Percentiles rank a stretch among this genome's conserved stretches.
Conservation (phyloP, 108 stramenopile species). For the Pseudonitzschia pungens region DNA sequence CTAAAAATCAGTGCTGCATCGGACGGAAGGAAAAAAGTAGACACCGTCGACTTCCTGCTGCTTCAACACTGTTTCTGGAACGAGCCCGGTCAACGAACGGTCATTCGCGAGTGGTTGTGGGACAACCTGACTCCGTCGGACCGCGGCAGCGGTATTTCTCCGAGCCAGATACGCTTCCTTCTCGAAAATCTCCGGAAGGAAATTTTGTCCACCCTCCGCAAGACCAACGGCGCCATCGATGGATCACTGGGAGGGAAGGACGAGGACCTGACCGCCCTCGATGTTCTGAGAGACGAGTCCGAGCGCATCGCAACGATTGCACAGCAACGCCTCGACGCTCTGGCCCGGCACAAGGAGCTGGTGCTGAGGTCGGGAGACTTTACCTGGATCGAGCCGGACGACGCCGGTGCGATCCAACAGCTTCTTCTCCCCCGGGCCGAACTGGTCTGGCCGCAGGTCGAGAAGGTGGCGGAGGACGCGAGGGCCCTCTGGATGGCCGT, state of each 20-base stretch:
- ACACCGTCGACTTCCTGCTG: slow-evolving; percentile 61
- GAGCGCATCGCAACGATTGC: slow-evolving; percentile 36
- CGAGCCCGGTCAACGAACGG: slow-evolving; percentile 46
- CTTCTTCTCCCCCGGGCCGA: slow-evolving; percentile 52
- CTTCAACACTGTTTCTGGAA: slow-evolving; percentile 68
- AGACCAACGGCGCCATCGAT: slow-evolving; percentile 61
- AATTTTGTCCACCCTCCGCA: slow-evolving; percentile 42
- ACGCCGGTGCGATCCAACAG: slow-evolving; percentile 51
- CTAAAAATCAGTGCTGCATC: slow-evolving; percentile 64
- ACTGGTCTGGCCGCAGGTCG: slow-evolving; percentile 22
- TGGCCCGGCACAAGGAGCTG: slow-evolving; percentile 53
- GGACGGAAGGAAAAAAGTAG: slow-evolving; percentile 56
- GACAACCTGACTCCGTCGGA: slow-evolving; percentile 56
- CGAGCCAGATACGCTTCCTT: slow-evolving; percentile 46
- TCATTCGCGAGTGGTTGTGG: slow-evolving; percentile 61
- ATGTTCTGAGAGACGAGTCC: slow-evolving; percentile 40
- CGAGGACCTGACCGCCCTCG: slow-evolving; percentile 47
- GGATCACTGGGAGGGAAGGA: slow-evolving; percentile 51
- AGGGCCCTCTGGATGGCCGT: slow-evolving; percentile 32
- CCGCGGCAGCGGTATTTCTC: slow-evolving; percentile 2
- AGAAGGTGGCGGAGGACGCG: slow-evolving; percentile 32
- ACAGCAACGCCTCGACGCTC: slow-evolving; percentile 25
- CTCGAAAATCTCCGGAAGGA: slow-evolving; percentile 55
- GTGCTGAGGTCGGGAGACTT: slow-evolving; percentile 31
- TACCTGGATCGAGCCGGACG: slow-evolving; percentile 58